A percentile compares a stretch with the other conserved stretches of the same genome.
Evolutionary conservation across 805 yeast species (phyloP).

Genomic region (Blastobotrys peoriensis): DNA sequence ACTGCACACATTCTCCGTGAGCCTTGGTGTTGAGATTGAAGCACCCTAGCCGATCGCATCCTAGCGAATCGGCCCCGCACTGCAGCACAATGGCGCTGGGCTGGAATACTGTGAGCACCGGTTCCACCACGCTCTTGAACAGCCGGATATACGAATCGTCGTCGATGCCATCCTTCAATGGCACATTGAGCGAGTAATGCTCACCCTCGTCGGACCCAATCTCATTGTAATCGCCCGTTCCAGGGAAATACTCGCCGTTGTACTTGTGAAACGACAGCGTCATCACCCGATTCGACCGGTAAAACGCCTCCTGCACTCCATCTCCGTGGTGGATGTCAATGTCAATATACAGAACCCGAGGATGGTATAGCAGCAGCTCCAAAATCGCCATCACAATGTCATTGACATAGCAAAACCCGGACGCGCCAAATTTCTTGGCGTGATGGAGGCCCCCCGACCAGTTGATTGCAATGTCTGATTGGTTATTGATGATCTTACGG

Average conservation of each 20-base stretch:
- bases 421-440: slow-evolving; percentile 84
- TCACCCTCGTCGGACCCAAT: slow-evolving; percentile 81
- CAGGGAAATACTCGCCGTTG: slow-evolving; percentile 86
- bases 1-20: slow-evolving; percentile 93
- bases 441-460: slow-evolving; percentile 94
- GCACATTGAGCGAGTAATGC: slow-evolving; percentile 78
- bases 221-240: slow-evolving; percentile 83
- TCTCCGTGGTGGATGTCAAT: slow-evolving; percentile 93
- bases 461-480: slow-evolving; percentile 86
- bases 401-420: slow-evolving; percentile 86
- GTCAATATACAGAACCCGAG: slow-evolving; percentile 81
- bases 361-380: slow-evolving; percentile 72
- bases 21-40: slow-evolving; percentile 90
- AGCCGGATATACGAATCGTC: slow-evolving; percentile 62
- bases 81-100: slow-evolving; percentile 97
- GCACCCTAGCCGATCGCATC: slow-evolving; percentile 93
- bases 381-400: slow-evolving; percentile 83
- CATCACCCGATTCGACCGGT: slow-evolving; percentile 86
- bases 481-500: slow-evolving; percentile 70
- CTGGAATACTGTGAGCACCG: slow-evolving; percentile 76
- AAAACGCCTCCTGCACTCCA: slow-evolving; percentile 92
- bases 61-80: slow-evolving; percentile 96
- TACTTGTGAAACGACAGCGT: slow-evolving; percentile 87
- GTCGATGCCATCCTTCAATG: slow-evolving; percentile 88
- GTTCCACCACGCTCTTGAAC: slow-evolving; percentile 79